A percentile compares a stretch with the other conserved stretches of the same genome.
These are phyloP conservation scores for Saccharomycopsis synnaedendra DNA, from an alignment of 805 yeast species.

Conservation along the genomic window DNA sequence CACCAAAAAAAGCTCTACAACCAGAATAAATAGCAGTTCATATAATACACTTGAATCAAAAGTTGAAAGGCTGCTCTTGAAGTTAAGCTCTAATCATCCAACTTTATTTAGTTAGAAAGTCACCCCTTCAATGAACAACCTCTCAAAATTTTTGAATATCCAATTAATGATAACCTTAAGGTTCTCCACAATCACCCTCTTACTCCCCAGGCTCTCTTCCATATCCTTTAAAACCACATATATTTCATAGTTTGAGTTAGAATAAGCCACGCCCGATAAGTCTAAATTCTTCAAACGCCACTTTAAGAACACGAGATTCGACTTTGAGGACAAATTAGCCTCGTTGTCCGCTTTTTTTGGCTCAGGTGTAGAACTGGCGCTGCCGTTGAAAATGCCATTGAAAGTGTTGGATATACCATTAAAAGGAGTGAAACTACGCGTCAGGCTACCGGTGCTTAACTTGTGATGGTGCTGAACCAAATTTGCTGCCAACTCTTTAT, in stretches of 20 bases:
- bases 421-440: not conserved
- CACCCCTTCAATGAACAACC: slow-evolving; percentile 13
- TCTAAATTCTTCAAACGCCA: slow-evolving; percentile 24
- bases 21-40: too few relatives aligned
- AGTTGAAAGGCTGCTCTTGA: too few relatives aligned
- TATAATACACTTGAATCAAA: too few relatives aligned
- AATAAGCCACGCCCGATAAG: slow-evolving; percentile 11
- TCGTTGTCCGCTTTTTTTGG: not conserved
- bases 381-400: not conserved
- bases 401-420: not conserved
- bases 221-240: slow-evolving; percentile 9
- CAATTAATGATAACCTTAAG: slow-evolving; percentile 15
- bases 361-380: not conserved
- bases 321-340: slow-evolving; percentile 18
- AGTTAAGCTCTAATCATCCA: too few relatives aligned
- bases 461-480: slow-evolving; percentile 1
- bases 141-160: slow-evolving; percentile 16
- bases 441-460: not conserved
- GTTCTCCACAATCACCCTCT: slow-evolving; percentile 7
- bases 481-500: slow-evolving; percentile 12
- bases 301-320: slow-evolving; percentile 34
- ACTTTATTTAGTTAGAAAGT: not conserved
- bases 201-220: not conserved
- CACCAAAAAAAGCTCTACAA: too few relatives aligned
- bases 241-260: slow-evolving; percentile 12